These are phyloP conservation scores for Solanum hybrid DNA, from an alignment of 305 asterid genomes.

Conservation along the genomic window DNA sequence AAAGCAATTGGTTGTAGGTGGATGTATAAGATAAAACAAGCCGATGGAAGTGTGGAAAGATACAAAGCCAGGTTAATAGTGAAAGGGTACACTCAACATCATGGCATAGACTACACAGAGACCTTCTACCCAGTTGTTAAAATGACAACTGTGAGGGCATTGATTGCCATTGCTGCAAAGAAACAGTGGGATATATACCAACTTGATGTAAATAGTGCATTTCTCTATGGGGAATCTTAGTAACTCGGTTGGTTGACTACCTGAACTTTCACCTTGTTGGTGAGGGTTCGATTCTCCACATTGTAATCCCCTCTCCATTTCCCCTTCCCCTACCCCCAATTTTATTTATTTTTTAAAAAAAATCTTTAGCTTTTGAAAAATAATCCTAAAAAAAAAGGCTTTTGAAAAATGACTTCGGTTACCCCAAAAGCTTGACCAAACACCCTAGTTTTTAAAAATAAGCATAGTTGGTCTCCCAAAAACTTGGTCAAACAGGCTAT, in stretches of 20 bases:
- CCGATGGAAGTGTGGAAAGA: background rate
- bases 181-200: background rate
- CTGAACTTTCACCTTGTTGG: too few species aligned
- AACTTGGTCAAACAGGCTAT: background rate
- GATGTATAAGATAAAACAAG: background rate
- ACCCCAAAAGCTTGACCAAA: background rate
- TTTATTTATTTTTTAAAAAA: too few species aligned
- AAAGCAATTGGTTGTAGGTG: background rate
- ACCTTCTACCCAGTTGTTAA: background rate
- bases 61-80: background rate
- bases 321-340: too few species aligned
- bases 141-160: background rate
- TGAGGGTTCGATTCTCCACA: too few species aligned
- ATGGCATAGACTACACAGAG: background rate
- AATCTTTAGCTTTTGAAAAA: background rate
- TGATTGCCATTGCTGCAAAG: background rate
- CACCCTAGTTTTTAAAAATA: background rate
- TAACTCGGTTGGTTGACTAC: too few species aligned
- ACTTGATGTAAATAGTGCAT: background rate
- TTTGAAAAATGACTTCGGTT: too few species aligned
- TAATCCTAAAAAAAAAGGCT: too few species aligned
- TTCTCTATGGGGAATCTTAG: background rate
- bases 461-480: background rate
- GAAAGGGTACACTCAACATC: background rate
- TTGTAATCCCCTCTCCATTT: too few species aligned